Base-by-base conservation (phyloP, 306 rosid species). In the Cucumis hystrix region DNA sequence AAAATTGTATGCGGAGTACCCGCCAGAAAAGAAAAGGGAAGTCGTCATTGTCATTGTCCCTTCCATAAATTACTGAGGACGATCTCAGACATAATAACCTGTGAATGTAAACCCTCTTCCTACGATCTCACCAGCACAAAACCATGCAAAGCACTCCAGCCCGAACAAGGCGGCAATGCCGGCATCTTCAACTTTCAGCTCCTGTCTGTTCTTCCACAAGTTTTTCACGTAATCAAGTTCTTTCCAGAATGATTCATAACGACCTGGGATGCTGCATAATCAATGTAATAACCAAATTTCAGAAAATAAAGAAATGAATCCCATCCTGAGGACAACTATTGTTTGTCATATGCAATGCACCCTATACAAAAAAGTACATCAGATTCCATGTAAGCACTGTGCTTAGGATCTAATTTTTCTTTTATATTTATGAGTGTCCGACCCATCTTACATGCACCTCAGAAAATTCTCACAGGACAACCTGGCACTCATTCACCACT, bases 51-150 rank as follows among this genome's bases (percentile, higher is more conserved):
- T 20, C 73, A 67, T 40, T 5, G 18, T 67, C 55, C 59, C 76
- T 51, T 49, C 33, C 14, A 71, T 59, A 71, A 71, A 49, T 8
- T 8, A 71, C 60, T 10, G 1, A 25, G 60, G 9, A 5, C n/a
- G 21, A 23, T 40, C 64, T 87, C 82, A 90, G 80, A 85, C 85
- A 75, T 82, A 80, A 78, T 90, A 87, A 63, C 94, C 91, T 8
- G 94, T 87, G 82, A 90, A 60, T 55, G 91, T 89, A 25, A 89
- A 89, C 54, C 91, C 93, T 85, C 91, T 89, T 80, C 93, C 91
- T 41, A 84, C 85, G 54, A 89, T 86, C 85, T 89, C 91, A 60
- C 91, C 91, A 3, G 86, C 85, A 40, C 89, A 87, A 79, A 41
- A 87, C 90, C 90, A 90, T 12, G 88, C 91, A 82, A 77, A 90